Evolutionary conservation across 345 rosid genomes (phyloP).

Genomic region (Hibiscus mutabilis): DNA sequence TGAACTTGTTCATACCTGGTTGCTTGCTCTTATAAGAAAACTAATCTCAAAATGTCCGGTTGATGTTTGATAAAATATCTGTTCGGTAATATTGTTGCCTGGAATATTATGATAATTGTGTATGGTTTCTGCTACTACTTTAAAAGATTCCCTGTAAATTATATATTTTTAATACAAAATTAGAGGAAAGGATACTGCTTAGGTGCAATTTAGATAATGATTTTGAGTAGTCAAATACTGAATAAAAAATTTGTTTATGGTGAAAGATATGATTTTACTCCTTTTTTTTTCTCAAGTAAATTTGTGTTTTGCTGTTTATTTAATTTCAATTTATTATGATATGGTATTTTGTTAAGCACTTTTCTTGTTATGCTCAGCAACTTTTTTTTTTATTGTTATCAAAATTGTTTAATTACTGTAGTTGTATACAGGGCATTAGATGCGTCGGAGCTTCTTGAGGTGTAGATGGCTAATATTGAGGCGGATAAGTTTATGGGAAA

Average conservation of each 20-base stretch:
- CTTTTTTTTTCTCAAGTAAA: background rate
- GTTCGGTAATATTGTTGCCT: slow-evolving; percentile 40
- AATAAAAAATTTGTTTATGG: background rate
- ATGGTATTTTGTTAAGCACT: background rate
- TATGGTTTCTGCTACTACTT: no score
- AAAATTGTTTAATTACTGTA: no score
- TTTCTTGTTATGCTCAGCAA: background rate
- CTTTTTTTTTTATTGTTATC: no score
- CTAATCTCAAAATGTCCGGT: slow-evolving; percentile 24
- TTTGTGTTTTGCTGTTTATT: background rate
- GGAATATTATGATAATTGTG: no score
- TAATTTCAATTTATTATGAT: background rate
- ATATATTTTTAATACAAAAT: no score
- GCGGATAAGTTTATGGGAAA: slow-evolving; percentile 40
- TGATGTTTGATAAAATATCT: slow-evolving; percentile 49
- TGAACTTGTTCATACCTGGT: no score
- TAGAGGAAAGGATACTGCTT: no score
- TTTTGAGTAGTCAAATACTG: background rate
- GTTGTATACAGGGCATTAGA: background rate
- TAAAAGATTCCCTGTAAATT: no score
- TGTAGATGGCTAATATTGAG: slow-evolving; percentile 36
- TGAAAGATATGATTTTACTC: background rate
- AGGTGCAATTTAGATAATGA: slow-evolving; percentile 1
- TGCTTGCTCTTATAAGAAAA: no score
- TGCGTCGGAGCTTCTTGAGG: slow-evolving; percentile 51